A percentile compares a stretch with the other conserved stretches of the same genome.
Conservation (phyloP, 805 yeast genomes). For the Kazachstania psychrophila region DNA sequence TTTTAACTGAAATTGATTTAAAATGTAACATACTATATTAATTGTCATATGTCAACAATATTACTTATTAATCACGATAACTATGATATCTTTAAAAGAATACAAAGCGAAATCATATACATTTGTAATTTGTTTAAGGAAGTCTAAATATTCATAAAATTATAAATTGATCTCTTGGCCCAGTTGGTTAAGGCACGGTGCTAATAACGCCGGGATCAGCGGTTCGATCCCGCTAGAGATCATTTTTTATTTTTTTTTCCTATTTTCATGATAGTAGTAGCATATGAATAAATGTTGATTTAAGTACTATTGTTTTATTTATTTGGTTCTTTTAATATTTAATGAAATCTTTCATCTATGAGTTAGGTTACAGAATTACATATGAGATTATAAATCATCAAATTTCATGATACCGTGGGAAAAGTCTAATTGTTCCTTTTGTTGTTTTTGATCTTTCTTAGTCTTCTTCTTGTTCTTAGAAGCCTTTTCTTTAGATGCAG, state of each 20-base stretch:
- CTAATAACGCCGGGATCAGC: conserved; percentile 32
- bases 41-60: too few relatives aligned
- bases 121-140: too few relatives aligned
- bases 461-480: conserved; percentile 16
- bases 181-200: conserved; percentile 32
- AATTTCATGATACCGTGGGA: conserved; percentile 59
- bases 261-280: background rate
- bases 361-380: too few relatives aligned
- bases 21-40: too few relatives aligned
- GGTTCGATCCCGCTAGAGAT: conserved; percentile 32
- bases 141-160: too few relatives aligned
- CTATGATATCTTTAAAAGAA: background rate
- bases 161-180: conserved; percentile 25
- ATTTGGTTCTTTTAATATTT: background rate
- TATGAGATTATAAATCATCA: conserved; percentile 51
- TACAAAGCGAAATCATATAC: background rate
- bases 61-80: too few relatives aligned
- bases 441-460: conserved; percentile 30
- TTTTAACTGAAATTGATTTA: too few relatives aligned
- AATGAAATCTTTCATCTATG: too few relatives aligned
- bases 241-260: conserved; percentile 11
- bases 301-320: background rate
- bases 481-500: conserved; percentile 4
- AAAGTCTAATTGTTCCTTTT: conserved; percentile 38
- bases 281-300: too few relatives aligned